Conservation (phyloP, 164 flowering plant genomes). For the Chloranthus sessilifolius region DNA sequence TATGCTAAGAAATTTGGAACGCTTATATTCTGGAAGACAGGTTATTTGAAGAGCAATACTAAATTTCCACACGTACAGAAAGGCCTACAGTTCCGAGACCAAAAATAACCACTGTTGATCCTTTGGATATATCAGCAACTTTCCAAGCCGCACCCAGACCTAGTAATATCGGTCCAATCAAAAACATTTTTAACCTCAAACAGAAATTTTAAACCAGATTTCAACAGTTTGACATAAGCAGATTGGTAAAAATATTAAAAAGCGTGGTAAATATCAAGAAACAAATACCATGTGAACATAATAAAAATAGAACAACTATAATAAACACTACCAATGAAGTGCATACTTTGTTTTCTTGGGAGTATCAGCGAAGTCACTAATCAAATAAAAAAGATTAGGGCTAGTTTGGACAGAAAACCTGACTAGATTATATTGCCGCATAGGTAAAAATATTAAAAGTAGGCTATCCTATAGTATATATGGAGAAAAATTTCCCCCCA, state of each 20-base stretch:
- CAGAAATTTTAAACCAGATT: neutral
- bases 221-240: neutral
- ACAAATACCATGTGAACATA: neutral
- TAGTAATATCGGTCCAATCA: constrained; percentile 11
- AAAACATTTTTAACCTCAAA: neutral
- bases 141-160: constrained; percentile 99
- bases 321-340: too few relatives aligned
- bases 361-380: too few relatives aligned
- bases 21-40: neutral
- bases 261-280: neutral
- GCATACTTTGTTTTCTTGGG: too few relatives aligned
- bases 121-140: constrained; percentile 75
- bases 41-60: neutral
- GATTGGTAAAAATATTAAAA: neutral
- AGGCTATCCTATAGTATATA: too few relatives aligned
- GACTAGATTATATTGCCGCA: too few relatives aligned
- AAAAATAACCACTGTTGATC: constrained; percentile 82
- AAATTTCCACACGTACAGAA: constrained; percentile 56
- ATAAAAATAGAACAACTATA: too few relatives aligned
- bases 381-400: too few relatives aligned
- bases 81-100: constrained; percentile 99
- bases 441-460: too few relatives aligned
- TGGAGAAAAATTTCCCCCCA: too few relatives aligned
- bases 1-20: neutral
- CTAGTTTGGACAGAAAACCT: too few relatives aligned